Conservation (phyloP, 148 eudicot genomes). For the Arctostaphylos glauca region DNA sequence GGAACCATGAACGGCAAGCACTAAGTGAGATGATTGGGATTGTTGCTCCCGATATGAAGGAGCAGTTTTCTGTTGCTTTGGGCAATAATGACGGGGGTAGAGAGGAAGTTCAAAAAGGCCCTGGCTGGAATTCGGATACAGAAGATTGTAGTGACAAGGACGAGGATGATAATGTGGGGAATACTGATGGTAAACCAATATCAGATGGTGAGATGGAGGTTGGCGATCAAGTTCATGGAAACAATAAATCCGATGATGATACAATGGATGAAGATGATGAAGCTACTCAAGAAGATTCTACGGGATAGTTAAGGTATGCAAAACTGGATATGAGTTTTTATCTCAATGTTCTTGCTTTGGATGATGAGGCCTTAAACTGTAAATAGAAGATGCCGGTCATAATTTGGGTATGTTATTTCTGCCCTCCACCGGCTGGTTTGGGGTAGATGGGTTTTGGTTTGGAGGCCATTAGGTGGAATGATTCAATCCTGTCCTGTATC, state of each 20-base stretch:
- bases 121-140: conserved; percentile 53
- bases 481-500: not conserved
- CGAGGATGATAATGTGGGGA: conserved; percentile 28
- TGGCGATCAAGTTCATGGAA: conserved; percentile 24
- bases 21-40: conserved; percentile 81
- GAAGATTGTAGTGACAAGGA: conserved; percentile 54
- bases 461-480: conserved; percentile 1
- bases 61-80: conserved; percentile 48
- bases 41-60: conserved; percentile 75
- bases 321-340: not conserved
- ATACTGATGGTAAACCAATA: conserved; percentile 24
- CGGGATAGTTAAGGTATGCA: conserved; percentile 31
- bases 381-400: conserved; percentile 1
- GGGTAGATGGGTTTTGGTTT: not conserved
- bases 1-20: conserved; percentile 50
- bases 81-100: conserved; percentile 21
- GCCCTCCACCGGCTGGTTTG: not conserved
- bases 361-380: not conserved
- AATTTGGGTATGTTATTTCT: not conserved
- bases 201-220: conserved; percentile 66
- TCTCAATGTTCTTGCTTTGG: not conserved
- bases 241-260: conserved; percentile 28
- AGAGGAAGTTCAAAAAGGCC: conserved; percentile 32
- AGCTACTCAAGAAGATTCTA: conserved; percentile 70
- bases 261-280: conserved; percentile 62